Conservation (phyloP, 495 filamentous ascomycete genomes). For the Bathelium albidoporum region DNA sequence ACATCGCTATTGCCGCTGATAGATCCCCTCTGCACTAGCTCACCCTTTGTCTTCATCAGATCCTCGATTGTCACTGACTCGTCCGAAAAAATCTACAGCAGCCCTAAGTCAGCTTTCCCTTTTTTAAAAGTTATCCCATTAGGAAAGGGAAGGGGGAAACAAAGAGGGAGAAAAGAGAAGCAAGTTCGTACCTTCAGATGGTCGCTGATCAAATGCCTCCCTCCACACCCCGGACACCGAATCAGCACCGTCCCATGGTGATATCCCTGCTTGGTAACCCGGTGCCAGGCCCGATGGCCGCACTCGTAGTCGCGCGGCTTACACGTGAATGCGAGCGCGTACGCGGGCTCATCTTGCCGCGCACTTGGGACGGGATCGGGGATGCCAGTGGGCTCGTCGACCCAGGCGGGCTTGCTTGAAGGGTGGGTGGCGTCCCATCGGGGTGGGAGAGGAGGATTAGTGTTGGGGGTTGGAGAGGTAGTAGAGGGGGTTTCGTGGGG, state of each 20-base stretch:
- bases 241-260: conserved; percentile 81
- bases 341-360: conserved; percentile 50
- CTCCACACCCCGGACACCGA: conserved; percentile 70
- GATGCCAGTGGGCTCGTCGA: not conserved
- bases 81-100: conserved; percentile 54
- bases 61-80: conserved; percentile 59
- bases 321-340: conserved; percentile 86
- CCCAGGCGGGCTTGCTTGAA: not conserved
- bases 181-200: conserved; percentile 49
- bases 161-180: too few species aligned
- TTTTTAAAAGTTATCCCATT: not conserved
- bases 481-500: not conserved
- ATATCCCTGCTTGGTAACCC: conserved; percentile 84
- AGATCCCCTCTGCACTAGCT: conserved; percentile 50
- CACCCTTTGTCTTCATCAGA: conserved; percentile 53
- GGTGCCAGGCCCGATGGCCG: conserved; percentile 59
- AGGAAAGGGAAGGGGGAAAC: too few species aligned
- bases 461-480: not conserved
- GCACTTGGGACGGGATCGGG: conserved; percentile 1
- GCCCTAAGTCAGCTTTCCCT: too few species aligned
- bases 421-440: not conserved
- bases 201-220: conserved; percentile 84
- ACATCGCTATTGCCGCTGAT: conserved; percentile 37
- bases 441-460: not conserved
- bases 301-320: conserved; percentile 49